A percentile compares a stretch with the other conserved stretches of the same genome.
Evolutionary conservation across 495 filamentous ascomycete genomes (phyloP).

Genomic region (Pyrenopolyporus hunteri): DNA sequence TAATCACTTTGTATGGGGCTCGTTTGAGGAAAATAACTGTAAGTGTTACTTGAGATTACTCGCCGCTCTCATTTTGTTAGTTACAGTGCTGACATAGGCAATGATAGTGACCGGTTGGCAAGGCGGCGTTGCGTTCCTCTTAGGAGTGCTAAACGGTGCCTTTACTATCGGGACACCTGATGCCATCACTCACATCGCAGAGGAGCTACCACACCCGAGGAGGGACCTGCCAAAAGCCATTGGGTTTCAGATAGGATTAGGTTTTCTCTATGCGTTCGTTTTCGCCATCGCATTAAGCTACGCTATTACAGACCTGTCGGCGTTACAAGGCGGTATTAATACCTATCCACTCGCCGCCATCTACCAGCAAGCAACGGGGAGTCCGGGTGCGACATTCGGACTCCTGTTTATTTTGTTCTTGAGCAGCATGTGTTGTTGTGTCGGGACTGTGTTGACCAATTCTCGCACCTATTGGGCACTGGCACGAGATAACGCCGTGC

Average conservation of each 20-base stretch:
- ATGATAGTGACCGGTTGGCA: slow-evolving; percentile 64
- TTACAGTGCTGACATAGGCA: slow-evolving; percentile 11
- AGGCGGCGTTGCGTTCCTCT: slow-evolving; percentile 76
- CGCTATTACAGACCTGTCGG: slow-evolving; percentile 67
- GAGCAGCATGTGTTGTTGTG: slow-evolving; percentile 63
- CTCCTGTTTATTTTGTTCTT: slow-evolving; percentile 74
- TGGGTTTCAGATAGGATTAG: slow-evolving; percentile 61
- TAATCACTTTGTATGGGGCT: slow-evolving; percentile 65
- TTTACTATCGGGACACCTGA: slow-evolving; percentile 85
- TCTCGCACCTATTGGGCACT: slow-evolving; percentile 89
- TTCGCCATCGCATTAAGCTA: slow-evolving; percentile 80
- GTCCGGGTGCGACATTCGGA: slow-evolving; percentile 63
- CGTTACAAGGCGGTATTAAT: slow-evolving; percentile 60
- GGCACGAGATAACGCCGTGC: slow-evolving; percentile 72
- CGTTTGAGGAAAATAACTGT: slow-evolving; percentile 62
- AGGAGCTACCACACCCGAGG: slow-evolving; percentile 75
- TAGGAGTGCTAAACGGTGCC: slow-evolving; percentile 85
- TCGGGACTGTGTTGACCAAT: slow-evolving; percentile 75
- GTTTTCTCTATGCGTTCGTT: slow-evolving; percentile 70
- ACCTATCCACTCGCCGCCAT: slow-evolving; percentile 78
- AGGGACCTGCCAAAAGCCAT: slow-evolving; percentile 69
- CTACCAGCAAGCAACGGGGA: slow-evolving; percentile 76
- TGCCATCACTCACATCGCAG: slow-evolving; percentile 76
- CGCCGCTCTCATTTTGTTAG: neutral
- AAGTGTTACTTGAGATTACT: neutral